Evolutionary conservation across 352 stramenopile species (phyloP), one percentile per base, ranked within the genome.

Genomic region (Globisporangium cystogenes): DNA sequence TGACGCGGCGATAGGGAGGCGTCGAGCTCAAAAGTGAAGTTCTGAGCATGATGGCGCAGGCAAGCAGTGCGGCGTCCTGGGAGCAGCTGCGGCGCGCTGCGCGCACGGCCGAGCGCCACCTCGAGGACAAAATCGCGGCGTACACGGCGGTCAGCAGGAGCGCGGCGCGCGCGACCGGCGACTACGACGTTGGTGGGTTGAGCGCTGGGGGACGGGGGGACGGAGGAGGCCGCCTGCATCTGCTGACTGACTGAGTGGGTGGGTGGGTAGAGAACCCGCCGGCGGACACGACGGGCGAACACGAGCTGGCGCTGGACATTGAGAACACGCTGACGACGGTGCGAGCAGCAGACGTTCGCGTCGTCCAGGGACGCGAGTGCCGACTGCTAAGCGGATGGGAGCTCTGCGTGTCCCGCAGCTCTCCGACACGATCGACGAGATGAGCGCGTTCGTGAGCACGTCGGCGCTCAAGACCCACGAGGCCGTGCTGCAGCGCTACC

Each of bases 401-500:
- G n/a, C n/a, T 39, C 33, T 1, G 35, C 49, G 27, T 29, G 53
- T 43, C 29, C 36, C 1, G 50, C 55, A 93, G 82, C 58, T 95
- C 2, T 91, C 79, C 0, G 82, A 95, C 56, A 82, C 76, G 15
- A 95, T 95, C 51, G 82, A 95, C 43, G 82, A 90, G 51, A 93
- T 93, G 85, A 91, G 71, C 58, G 49, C 72, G n/a, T 72, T 80
- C 41, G 73, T 82, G 42, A 86, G 82, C 53, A 74, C 68, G 37
- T 90, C 82, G 49, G 74, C 72, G 14, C 70, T 76, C 21, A 95
- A 92, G 57, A 77, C 80, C 35, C 85, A 95, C 55, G 85, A 95
- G 51, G 86, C 86, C 4, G 68, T 98, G 45, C 69, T 98, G 35
- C 94, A 98, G 69, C 82, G 95, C 41, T 99, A 99, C 68, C 85